Evolutionary conservation across 2,329 filamentous ascomycete genomes (phyloP).

Genomic region (Alternaria sp.): DNA sequence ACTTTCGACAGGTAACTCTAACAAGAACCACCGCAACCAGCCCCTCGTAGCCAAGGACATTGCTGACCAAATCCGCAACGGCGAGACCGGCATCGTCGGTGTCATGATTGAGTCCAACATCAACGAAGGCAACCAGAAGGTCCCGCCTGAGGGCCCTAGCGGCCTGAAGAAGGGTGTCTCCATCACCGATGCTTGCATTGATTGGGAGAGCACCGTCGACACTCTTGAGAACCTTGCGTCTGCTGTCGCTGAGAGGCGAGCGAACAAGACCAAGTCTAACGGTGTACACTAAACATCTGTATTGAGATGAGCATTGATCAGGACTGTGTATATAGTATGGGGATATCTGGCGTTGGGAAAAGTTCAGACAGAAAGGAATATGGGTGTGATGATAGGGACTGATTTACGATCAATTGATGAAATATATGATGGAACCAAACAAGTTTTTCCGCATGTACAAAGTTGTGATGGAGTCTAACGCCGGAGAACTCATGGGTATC

Average conservation of each 20-base stretch:
- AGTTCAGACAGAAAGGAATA: not conserved
- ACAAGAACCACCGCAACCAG: conserved; percentile 97
- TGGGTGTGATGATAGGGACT: conserved; percentile 2
- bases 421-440: not conserved
- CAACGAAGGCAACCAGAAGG: conserved; percentile 81
- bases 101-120: conserved; percentile 99
- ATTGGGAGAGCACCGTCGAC: conserved; percentile 85
- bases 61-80: conserved; percentile 84
- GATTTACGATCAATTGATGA: not conserved
- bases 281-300: conserved; percentile 16
- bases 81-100: conserved; percentile 88
- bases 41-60: conserved; percentile 87
- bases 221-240: conserved; percentile 86
- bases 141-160: conserved; percentile 80
- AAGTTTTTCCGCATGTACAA: not conserved
- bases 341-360: conserved; percentile 4
- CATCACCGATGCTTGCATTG: conserved; percentile 96
- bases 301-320: not conserved
- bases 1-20: conserved; percentile 79
- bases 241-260: conserved; percentile 80
- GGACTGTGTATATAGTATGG: conserved; percentile 21
- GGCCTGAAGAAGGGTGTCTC: conserved; percentile 87
- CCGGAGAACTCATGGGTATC: conserved; percentile 8
- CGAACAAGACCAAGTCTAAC: conserved; percentile 48
- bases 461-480: not conserved